Conservation (phyloP, 164 flowering plant species). For the Cinnamomum micranthum region DNA sequence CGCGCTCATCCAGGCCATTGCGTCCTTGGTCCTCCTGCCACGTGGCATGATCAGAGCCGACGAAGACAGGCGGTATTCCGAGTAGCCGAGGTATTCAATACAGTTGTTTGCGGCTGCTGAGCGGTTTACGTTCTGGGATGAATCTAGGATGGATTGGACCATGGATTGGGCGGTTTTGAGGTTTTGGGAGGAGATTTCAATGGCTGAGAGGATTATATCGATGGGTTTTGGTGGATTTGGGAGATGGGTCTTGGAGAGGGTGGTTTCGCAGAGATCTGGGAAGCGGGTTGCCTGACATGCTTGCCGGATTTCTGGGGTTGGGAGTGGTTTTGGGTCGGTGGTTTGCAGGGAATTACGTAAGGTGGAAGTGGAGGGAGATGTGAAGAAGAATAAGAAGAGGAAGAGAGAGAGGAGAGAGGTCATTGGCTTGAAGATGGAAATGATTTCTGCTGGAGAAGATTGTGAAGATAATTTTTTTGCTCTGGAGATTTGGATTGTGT, state of each 20-base stretch:
- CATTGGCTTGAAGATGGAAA: slow-evolving; percentile 22
- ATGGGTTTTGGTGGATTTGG: slow-evolving; percentile 30
- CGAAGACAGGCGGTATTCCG: slow-evolving; percentile 33
- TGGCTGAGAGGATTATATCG: slow-evolving; percentile 46
- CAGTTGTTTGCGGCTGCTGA: slow-evolving; percentile 58
- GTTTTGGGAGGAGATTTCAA: slow-evolving; percentile 37
- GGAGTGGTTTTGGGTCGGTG: not conserved
- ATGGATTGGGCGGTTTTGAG: slow-evolving; percentile 49
- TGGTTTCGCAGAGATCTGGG: slow-evolving; percentile 42
- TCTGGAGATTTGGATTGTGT: no score
- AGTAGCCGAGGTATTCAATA: slow-evolving; percentile 37
- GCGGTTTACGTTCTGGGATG: slow-evolving; percentile 45
- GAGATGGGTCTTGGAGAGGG: slow-evolving; percentile 27
- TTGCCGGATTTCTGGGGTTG: slow-evolving; percentile 19
- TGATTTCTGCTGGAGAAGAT: slow-evolving; percentile 1
- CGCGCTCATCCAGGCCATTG: slow-evolving; percentile 78
- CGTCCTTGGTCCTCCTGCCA: slow-evolving; percentile 45
- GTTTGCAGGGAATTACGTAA: not conserved
- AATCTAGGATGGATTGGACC: slow-evolving; percentile 39
- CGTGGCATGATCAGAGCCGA: slow-evolving; percentile 27
- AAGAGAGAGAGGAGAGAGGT: slow-evolving; percentile 30
- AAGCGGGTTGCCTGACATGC: slow-evolving; percentile 74
- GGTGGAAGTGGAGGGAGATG: slow-evolving; percentile 4
- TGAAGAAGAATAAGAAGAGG: slow-evolving; percentile 4
- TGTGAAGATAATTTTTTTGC: no score